Conservation (phyloP, 2,329 filamentous ascomycete genomes). For the Xylariaceae sp. region DNA sequence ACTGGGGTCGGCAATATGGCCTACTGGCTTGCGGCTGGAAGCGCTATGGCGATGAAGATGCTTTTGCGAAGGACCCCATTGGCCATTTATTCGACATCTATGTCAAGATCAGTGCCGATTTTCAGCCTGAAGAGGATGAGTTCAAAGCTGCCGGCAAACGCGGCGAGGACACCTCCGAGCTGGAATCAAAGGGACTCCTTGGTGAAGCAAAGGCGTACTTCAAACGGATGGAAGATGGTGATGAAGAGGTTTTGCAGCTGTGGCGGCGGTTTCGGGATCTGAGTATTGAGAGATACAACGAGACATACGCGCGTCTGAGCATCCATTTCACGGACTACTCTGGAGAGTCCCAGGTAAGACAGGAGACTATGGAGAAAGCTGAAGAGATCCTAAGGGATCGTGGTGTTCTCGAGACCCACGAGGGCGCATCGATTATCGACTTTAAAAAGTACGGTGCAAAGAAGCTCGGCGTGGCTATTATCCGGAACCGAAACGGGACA, state of each 20-base stretch:
- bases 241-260: conserved; percentile 53
- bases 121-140: conserved; percentile 57
- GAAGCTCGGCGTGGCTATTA: conserved; percentile 68
- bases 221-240: conserved; percentile 60
- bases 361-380: conserved; percentile 55
- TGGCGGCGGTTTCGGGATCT: conserved; percentile 59
- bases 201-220: conserved; percentile 59
- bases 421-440: conserved; percentile 70
- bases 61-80: conserved; percentile 65
- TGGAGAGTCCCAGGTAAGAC: conserved; percentile 64
- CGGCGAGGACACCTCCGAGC: conserved; percentile 39
- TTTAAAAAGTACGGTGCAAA: conserved; percentile 69
- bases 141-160: conserved; percentile 51
- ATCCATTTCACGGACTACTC: conserved; percentile 63
- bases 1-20: conserved; percentile 72
- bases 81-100: conserved; percentile 71
- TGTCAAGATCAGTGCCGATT: conserved; percentile 62
- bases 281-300: conserved; percentile 56
- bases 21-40: conserved; percentile 68
- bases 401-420: conserved; percentile 57
- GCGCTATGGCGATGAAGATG: conserved; percentile 66
- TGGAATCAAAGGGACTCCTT: conserved; percentile 45
- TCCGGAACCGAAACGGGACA: conserved; percentile 66
- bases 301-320: conserved; percentile 57
- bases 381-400: conserved; percentile 61